A percentile compares a stretch with the other conserved stretches of the same genome.
Evolutionary conservation across 2,329 filamentous ascomycete genomes (phyloP).

Genomic region (Fusarium agapanthi): DNA sequence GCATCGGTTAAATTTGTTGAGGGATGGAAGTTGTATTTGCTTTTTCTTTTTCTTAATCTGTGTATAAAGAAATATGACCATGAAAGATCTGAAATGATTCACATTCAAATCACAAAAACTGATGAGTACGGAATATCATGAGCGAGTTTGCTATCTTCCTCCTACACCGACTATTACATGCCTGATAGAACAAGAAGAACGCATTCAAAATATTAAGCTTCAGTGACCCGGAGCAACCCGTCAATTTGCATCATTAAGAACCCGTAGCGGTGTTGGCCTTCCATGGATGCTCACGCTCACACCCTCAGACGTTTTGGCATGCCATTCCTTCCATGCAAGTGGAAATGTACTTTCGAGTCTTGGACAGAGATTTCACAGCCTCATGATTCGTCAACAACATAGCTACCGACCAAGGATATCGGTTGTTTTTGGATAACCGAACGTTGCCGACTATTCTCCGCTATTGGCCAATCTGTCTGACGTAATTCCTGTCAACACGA

Average conservation of each 20-base stretch:
- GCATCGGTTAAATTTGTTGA: background rate
- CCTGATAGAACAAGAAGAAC: background rate
- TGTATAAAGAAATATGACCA: background rate
- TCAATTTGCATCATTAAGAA: constrained; percentile 16
- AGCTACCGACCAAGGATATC: constrained; percentile 7
- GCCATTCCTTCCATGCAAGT: constrained; percentile 29
- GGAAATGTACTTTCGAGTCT: constrained; percentile 22
- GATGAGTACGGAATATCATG: background rate
- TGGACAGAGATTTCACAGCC: constrained; percentile 38
- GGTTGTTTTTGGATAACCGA: constrained; percentile 28
- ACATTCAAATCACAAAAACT: background rate
- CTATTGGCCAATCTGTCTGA: constrained; percentile 19
- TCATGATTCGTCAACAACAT: constrained; percentile 27
- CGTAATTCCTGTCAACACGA: background rate
- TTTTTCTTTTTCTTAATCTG: background rate
- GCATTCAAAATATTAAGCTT: background rate
- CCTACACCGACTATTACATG: background rate
- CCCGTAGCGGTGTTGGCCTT: constrained; percentile 19
- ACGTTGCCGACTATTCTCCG: constrained; percentile 41
- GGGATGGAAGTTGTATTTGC: background rate
- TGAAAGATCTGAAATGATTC: background rate
- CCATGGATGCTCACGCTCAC: constrained; percentile 12
- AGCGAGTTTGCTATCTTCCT: background rate
- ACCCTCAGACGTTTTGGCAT: constrained; percentile 13
- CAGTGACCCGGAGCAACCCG: constrained; percentile 14